Evolutionary conservation across 2,329 filamentous ascomycete genomes (phyloP), one percentile per base, ranked within the genome.

Genomic region (Hypocrella siamensis): DNA sequence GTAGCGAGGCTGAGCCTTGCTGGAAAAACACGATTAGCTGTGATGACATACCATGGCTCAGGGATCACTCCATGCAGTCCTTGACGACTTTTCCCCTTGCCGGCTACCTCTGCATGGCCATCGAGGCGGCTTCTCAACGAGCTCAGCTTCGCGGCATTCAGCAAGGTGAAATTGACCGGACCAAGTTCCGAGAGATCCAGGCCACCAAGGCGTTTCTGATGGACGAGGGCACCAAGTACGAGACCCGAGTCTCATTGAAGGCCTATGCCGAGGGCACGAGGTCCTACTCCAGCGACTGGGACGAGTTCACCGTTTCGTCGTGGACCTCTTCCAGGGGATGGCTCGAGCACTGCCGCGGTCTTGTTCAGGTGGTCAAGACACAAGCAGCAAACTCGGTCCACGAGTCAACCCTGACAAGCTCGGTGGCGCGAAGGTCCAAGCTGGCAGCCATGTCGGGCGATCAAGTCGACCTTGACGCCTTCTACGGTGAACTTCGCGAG

Each of bases 51-150:
- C 66, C 75, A 2, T 77, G 74, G 56, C 54, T 72, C 4, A 58
- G 64, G 28, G 65, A 74, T 40, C 72, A 76, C 49, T 53, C 52
- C 34, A 65, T 76, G 47, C 67, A 75, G 40, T 67, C 61, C 9
- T 47, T 70, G 19, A 61, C 58, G 3, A 60, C 71, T 21, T 73
- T 68, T 43, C 67, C 71, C 18, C 56, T 68, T 22, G 57, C 65
- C 2, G 70, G 63, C 3, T 67, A 61, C 32, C 44, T 70, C 4
- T 56, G 59, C 18, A 67, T 74, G 60, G 61, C 56, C 0, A 39
- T 65, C 0, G 65, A 68, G 39, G 65, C 63, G 3, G 56, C 53
- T 7, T 40, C 44, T 2, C 63, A 62, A 42, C 35, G 43, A 5
- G 47, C 48, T 3, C 37, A 39, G 26, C 35, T 48, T 3, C 39